Conservation (phyloP, 164 flowering plant species). For the Kingdonia uniflora region DNA sequence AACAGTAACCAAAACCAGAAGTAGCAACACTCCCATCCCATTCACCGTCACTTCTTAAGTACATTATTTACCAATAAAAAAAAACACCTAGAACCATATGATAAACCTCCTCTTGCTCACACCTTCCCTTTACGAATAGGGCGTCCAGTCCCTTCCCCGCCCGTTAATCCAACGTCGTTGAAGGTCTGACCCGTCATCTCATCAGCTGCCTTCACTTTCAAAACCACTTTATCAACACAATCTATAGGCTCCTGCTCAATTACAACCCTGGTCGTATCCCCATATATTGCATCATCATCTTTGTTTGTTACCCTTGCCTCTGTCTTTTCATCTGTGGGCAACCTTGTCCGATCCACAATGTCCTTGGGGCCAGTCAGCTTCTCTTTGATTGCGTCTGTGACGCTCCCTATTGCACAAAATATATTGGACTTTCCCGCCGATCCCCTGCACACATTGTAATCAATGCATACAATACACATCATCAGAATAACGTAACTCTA, state of each 20-base stretch:
- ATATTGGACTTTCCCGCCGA: constrained; percentile 14
- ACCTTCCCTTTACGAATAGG: too few species aligned
- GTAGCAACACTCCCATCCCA: too few species aligned
- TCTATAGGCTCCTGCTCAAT: too few species aligned
- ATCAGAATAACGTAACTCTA: too few species aligned
- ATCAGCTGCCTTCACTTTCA: constrained; percentile 25
- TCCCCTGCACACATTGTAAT: constrained; percentile 9
- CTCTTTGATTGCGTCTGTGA: constrained; percentile 26
- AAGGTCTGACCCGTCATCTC: constrained; percentile 38
- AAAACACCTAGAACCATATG: too few species aligned
- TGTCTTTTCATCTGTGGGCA: not conserved
- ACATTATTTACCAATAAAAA: too few species aligned
- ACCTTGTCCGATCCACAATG: constrained; percentile 9
- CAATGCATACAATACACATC: too few species aligned
- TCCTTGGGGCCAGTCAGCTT: constrained; percentile 21
- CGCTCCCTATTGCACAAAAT: constrained; percentile 19
- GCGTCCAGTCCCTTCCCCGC: not conserved
- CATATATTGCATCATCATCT: constrained; percentile 10
- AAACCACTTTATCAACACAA: constrained; percentile 7
- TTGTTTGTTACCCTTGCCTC: not conserved
- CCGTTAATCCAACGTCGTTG: constrained; percentile 36
- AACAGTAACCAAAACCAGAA: too few species aligned
- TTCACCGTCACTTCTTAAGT: too few species aligned
- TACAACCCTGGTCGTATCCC: constrained; percentile 3
- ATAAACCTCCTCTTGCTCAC: too few species aligned